phyloP scores from a whole-genome alignment of 192 early-diverging fungal species.

The Polychytrium aggregatum region DNA sequence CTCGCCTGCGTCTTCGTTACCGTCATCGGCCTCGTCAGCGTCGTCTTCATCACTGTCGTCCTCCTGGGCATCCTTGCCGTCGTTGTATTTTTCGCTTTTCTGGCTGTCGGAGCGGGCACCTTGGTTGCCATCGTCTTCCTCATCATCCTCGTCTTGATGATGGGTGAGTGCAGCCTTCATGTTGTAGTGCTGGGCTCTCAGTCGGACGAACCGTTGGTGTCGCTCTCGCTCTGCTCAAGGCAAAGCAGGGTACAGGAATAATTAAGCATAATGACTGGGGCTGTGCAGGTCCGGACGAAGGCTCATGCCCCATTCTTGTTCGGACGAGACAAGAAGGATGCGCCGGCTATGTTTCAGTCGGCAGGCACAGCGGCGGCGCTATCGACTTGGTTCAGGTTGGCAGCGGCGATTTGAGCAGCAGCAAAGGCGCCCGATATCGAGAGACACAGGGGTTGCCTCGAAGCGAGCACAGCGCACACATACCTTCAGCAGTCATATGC shows the following conservation, averaged over 20 bases:
- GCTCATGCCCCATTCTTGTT: neutral
- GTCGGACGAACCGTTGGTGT: constrained; percentile 55
- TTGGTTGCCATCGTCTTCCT: constrained; percentile 36
- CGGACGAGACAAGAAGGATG: neutral
- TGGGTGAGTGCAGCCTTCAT: constrained; percentile 57
- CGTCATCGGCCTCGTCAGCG: constrained; percentile 8
- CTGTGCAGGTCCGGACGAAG: neutral
- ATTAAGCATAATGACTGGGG: too few relatives aligned
- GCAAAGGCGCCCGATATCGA: constrained; percentile 7
- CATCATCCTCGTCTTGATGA: constrained; percentile 10
- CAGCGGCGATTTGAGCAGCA: neutral
- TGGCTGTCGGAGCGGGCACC: too few relatives aligned
- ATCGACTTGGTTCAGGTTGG: neutral
- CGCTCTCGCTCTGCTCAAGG: constrained; percentile 14
- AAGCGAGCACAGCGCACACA: neutral
- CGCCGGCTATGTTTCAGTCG: constrained; percentile 1
- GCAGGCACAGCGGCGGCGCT: neutral
- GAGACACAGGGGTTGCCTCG: neutral
- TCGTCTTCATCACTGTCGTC: constrained; percentile 32
- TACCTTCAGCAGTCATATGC: constrained; percentile 47
- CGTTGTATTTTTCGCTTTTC: constrained; percentile 21
- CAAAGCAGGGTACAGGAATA: too few relatives aligned
- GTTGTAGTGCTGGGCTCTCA: constrained; percentile 82
- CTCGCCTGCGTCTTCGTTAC: neutral
- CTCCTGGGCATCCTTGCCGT: constrained; percentile 37